Percentiles rank a stretch among this genome's conserved stretches.
Evolutionary conservation across 2,329 filamentous ascomycete species (phyloP).

Genomic region (Drechslera avenae): DNA sequence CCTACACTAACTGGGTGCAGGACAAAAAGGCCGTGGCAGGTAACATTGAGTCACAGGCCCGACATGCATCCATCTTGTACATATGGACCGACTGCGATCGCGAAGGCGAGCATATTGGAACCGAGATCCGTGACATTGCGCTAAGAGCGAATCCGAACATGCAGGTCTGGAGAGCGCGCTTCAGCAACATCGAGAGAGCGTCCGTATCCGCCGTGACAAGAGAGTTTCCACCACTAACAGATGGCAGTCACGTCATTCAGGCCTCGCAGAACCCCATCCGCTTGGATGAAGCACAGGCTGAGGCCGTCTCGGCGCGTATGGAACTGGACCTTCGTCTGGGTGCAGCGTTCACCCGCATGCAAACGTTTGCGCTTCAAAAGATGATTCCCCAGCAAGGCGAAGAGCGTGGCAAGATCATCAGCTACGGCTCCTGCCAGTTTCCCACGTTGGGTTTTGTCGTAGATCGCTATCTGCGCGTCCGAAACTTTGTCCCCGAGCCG

Average conservation of each 20-base stretch:
- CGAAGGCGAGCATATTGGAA: slow-evolving; percentile 94
- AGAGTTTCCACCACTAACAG: not conserved
- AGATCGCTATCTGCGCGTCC: slow-evolving; percentile 90
- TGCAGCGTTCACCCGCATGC: slow-evolving; percentile 86
- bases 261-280: slow-evolving; percentile 78
- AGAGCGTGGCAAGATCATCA: slow-evolving; percentile 67
- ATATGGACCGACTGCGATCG: slow-evolving; percentile 99
- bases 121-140: slow-evolving; percentile 85
- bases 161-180: slow-evolving; percentile 81
- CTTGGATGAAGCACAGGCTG: slow-evolving; percentile 83
- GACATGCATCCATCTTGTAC: slow-evolving; percentile 73
- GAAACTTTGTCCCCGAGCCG: slow-evolving; percentile 87
- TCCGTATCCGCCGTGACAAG: slow-evolving; percentile 52
- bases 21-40: slow-evolving; percentile 80
- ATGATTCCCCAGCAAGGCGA: slow-evolving; percentile 69
- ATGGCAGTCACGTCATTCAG: slow-evolving; percentile 75
- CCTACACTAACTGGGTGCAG: slow-evolving; percentile 49
- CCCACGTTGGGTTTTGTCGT: slow-evolving; percentile 96
- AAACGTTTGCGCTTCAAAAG: slow-evolving; percentile 76
- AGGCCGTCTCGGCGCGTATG: slow-evolving; percentile 85
- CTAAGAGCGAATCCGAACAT: slow-evolving; percentile 73
- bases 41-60: slow-evolving; percentile 83
- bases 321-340: slow-evolving; percentile 92
- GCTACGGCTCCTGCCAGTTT: slow-evolving; percentile 96
- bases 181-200: slow-evolving; percentile 95